Conservation (phyloP, 441 rosid genomes). For the Pelargonium australe region DNA sequence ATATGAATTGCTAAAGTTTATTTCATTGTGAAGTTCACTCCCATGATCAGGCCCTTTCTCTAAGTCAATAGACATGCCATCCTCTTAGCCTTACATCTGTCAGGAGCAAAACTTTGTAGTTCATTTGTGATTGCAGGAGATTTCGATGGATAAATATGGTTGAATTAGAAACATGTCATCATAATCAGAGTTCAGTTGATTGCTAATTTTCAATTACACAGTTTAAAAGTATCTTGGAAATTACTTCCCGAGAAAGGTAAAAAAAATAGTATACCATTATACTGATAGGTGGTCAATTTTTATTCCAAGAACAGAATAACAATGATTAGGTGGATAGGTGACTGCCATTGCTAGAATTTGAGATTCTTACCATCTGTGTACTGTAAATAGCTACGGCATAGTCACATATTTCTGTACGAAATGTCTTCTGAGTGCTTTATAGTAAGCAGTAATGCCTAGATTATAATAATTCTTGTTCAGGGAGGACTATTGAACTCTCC, state of each 20-base stretch:
- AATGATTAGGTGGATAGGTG: background rate
- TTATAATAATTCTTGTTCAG: slow-evolving; percentile 87
- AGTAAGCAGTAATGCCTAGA: slow-evolving; percentile 68
- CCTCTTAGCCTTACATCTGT: background rate
- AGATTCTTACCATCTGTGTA: background rate
- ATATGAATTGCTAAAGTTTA: no score
- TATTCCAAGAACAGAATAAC: background rate
- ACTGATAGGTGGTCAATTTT: background rate
- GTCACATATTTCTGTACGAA: slow-evolving; percentile 25
- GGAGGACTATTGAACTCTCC: slow-evolving; percentile 88
- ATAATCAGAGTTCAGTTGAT: background rate
- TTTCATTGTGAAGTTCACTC: no score
- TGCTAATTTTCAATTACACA: background rate
- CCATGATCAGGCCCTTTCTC: no score
- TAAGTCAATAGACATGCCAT: background rate
- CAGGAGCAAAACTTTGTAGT: background rate
- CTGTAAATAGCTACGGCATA: background rate
- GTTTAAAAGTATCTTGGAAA: background rate
- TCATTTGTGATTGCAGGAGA: no score
- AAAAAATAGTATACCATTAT: background rate
- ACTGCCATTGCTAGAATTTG: background rate
- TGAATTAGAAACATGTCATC: background rate
- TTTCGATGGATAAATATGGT: background rate
- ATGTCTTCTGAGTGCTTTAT: slow-evolving; percentile 41
- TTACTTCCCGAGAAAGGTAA: background rate